phyloP scores from a whole-genome alignment of 768 basidiomycete genomes.

The Austroboletus eburneus region DNA sequence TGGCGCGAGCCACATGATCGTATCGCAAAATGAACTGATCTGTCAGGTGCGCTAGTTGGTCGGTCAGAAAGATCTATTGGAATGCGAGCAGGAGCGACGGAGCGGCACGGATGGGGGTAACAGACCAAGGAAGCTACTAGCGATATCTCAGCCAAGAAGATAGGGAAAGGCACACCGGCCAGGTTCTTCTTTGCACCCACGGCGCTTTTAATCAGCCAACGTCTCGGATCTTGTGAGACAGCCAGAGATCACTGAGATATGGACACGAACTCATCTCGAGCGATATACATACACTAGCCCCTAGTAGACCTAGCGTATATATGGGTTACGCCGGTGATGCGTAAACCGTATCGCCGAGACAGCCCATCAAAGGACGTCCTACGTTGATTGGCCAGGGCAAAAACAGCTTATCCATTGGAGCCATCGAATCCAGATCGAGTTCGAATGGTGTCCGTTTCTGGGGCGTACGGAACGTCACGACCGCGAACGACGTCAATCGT shows the following conservation, averaged over 20 bases:
- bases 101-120: conserved; percentile 8
- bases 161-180: background rate
- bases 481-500: background rate
- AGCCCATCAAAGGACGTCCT: background rate
- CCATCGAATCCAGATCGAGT: background rate
- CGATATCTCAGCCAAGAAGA: background rate
- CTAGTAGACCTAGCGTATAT: background rate
- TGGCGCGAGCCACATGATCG: conserved; percentile 2
- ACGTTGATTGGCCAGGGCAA: too few relatives aligned
- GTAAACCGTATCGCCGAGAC: background rate
- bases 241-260: background rate
- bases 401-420: background rate
- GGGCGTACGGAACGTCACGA: background rate
- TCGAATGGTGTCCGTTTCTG: background rate
- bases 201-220: background rate
- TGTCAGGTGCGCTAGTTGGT: background rate
- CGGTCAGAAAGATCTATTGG: background rate
- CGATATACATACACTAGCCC: background rate
- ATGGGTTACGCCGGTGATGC: background rate
- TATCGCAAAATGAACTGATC: background rate
- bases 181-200: background rate
- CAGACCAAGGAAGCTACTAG: conserved; percentile 2
- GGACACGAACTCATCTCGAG: background rate
- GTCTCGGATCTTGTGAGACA: background rate
- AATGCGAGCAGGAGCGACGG: conserved; percentile 1